Evolutionary conservation across 306 rosid genomes (phyloP).

Genomic region (Abrus pulchellus): DNA sequence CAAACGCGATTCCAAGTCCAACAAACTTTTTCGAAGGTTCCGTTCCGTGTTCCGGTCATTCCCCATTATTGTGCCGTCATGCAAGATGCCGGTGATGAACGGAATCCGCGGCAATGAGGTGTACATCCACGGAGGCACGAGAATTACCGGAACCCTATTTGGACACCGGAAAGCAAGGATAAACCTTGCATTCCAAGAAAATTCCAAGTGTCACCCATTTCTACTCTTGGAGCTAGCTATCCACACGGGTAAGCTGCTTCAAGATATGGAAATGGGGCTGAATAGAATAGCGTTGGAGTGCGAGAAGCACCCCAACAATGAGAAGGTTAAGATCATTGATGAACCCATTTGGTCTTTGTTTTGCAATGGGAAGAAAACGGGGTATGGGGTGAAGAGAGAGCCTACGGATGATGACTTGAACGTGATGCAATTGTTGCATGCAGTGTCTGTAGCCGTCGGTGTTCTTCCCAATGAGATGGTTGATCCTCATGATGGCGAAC

Average conservation of each 20-base stretch:
- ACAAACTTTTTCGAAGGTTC: slow-evolving; percentile 52
- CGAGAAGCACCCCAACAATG: slow-evolving; percentile 55
- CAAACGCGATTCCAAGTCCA: slow-evolving; percentile 51
- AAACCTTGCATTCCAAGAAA: slow-evolving; percentile 80
- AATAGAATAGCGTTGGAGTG: slow-evolving; percentile 83
- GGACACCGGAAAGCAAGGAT: slow-evolving; percentile 71
- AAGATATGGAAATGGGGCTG: slow-evolving; percentile 78
- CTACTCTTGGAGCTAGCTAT: slow-evolving; percentile 77
- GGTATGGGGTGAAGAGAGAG: slow-evolving; percentile 82
- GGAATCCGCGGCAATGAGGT: slow-evolving; percentile 48
- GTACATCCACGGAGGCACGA: slow-evolving; percentile 63
- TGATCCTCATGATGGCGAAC: slow-evolving; percentile 63
- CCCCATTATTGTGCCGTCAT: slow-evolving; percentile 77
- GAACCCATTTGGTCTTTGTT: slow-evolving; percentile 85
- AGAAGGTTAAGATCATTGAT: slow-evolving; percentile 67
- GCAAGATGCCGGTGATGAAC: slow-evolving; percentile 55
- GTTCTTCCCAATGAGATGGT: slow-evolving; percentile 66
- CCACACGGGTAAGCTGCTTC: slow-evolving; percentile 71
- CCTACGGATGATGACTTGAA: slow-evolving; percentile 71
- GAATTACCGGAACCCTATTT: slow-evolving; percentile 81
- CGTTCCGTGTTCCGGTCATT: slow-evolving; percentile 69
- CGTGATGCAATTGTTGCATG: slow-evolving; percentile 77
- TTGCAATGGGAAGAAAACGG: slow-evolving; percentile 81
- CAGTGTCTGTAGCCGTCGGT: slow-evolving; percentile 78
- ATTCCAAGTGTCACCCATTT: slow-evolving; percentile 63